Conservation (phyloP, 2,329 filamentous ascomycete genomes). For the Alternaria arbusti region DNA sequence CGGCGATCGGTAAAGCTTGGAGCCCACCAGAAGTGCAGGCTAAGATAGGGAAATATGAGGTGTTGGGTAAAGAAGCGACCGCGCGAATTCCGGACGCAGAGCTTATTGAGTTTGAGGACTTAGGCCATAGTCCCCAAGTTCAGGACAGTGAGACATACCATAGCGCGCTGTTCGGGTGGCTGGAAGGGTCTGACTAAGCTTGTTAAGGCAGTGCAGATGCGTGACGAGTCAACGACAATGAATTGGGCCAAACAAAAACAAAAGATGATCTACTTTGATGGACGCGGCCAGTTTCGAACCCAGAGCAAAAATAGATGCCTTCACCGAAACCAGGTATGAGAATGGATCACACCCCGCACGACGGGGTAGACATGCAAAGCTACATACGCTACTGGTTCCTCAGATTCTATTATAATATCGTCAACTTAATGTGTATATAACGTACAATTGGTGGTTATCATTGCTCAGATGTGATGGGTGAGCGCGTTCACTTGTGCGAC, state of each 20-base stretch:
- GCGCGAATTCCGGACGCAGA: constrained; percentile 53
- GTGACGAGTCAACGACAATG: not conserved
- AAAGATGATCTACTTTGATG: not conserved
- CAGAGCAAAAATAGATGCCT: not conserved
- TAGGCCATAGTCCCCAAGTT: constrained; percentile 63
- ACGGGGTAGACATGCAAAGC: not conserved
- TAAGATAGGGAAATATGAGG: constrained; percentile 57
- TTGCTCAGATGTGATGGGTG: not conserved
- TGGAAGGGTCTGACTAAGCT: constrained; percentile 26
- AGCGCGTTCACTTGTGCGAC: not conserved
- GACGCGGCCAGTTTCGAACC: not conserved
- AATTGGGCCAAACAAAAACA: not conserved
- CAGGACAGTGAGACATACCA: constrained; percentile 59
- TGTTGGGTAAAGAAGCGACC: constrained; percentile 56
- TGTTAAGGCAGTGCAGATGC: not conserved
- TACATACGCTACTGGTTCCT: not conserved
- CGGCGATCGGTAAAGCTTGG: constrained; percentile 63
- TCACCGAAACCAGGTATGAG: not conserved
- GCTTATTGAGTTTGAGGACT: constrained; percentile 56
- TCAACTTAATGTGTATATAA: not conserved
- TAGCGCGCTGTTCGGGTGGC: constrained; percentile 55
- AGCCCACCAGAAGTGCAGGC: constrained; percentile 31
- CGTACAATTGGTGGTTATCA: no score
- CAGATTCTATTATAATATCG: not conserved
- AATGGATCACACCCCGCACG: not conserved